phyloP scores from a whole-genome alignment of 139 green algal species.

The Volvox africanus region DNA sequence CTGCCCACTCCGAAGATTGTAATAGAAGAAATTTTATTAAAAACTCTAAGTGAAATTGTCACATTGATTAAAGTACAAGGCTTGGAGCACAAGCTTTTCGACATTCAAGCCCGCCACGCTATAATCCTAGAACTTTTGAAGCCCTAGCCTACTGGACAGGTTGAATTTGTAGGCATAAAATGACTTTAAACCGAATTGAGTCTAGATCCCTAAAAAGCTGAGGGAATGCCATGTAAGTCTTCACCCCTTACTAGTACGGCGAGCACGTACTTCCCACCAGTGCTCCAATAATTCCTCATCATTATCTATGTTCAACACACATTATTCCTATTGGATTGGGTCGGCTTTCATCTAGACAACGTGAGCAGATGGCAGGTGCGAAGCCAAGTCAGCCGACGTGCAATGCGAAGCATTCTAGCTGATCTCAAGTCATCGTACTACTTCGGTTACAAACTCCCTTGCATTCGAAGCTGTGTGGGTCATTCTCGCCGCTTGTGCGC shows the following conservation, averaged over 20 bases:
- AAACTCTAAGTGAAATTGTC: background rate
- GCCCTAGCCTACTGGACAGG: background rate
- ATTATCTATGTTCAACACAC: background rate
- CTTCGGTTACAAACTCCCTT: background rate
- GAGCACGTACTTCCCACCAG: no score
- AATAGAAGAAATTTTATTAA: background rate
- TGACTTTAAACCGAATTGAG: background rate
- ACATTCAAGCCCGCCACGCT: background rate
- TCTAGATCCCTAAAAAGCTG: background rate
- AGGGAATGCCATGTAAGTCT: background rate
- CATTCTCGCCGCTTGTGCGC: background rate
- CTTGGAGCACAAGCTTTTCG: no score
- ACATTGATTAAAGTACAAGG: background rate
- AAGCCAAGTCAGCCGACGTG: background rate
- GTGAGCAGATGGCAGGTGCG: no score
- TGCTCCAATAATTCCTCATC: background rate
- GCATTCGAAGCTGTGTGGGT: background rate
- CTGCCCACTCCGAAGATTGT: no score
- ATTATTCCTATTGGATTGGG: no score
- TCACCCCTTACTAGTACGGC: background rate
- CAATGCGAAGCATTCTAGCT: background rate
- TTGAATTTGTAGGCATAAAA: background rate
- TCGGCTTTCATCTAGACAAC: background rate
- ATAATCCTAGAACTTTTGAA: background rate
- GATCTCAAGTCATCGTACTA: background rate